phyloP scores from a whole-genome alignment of 2,329 filamentous ascomycete species.

The Spiromastix sp. region DNA sequence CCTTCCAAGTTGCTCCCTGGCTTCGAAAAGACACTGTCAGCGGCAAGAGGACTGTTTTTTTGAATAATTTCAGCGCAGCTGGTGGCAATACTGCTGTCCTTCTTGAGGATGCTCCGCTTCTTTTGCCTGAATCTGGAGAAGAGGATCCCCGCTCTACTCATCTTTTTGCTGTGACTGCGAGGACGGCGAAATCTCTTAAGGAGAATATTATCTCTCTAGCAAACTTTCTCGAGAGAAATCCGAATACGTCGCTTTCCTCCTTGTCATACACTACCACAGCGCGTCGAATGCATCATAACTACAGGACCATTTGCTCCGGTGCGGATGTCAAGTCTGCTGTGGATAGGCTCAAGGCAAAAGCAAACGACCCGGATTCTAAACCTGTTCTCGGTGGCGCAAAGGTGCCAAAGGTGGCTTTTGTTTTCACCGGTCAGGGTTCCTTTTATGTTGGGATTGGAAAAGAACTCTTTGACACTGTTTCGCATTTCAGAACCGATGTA shows the following conservation, averaged over 20 bases:
- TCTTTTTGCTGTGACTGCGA: slow-evolving; percentile 46
- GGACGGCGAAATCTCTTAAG: slow-evolving; percentile 34
- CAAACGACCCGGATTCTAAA: slow-evolving; percentile 9
- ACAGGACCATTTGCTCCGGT: slow-evolving; percentile 17
- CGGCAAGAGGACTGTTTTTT: slow-evolving; percentile 26
- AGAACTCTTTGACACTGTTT: slow-evolving; percentile 21
- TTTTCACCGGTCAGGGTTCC: slow-evolving; percentile 28
- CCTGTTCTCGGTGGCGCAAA: slow-evolving; percentile 12
- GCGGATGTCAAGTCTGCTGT: slow-evolving; percentile 15
- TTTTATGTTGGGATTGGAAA: slow-evolving; percentile 18
- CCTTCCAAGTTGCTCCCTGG: slow-evolving; percentile 36
- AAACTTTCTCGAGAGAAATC: slow-evolving; percentile 40
- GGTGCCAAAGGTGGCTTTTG: slow-evolving; percentile 22
- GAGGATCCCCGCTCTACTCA: slow-evolving; percentile 38
- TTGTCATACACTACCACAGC: slow-evolving; percentile 56
- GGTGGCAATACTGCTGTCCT: slow-evolving; percentile 51
- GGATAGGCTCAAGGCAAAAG: slow-evolving; percentile 12
- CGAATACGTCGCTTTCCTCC: slow-evolving; percentile 38
- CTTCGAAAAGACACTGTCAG: slow-evolving; percentile 21
- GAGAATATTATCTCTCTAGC: slow-evolving; percentile 46
- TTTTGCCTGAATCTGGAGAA: neutral
- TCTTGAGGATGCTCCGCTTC: slow-evolving; percentile 4
- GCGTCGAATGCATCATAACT: slow-evolving; percentile 47
- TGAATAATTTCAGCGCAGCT: slow-evolving; percentile 63
- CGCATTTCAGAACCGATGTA: slow-evolving; percentile 22